A percentile compares a stretch with the other conserved stretches of the same genome.
phyloP scores from a whole-genome alignment of 1,139 yeast species.

The Diutina siamensis region DNA sequence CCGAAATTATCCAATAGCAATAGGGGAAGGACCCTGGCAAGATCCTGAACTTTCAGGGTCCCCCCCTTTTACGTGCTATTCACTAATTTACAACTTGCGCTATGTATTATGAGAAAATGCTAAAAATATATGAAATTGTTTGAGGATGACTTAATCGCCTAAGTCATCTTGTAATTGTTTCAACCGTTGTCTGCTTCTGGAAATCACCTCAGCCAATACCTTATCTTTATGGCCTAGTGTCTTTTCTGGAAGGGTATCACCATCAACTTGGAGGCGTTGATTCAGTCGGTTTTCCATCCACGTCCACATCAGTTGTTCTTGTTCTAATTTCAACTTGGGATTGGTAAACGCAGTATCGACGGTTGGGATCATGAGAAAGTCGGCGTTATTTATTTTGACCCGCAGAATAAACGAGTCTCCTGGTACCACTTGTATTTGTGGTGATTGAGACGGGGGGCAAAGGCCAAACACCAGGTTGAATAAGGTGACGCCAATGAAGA shows the following conservation, averaged over 20 bases:
- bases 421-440: slow-evolving; percentile 3
- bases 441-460: neutral
- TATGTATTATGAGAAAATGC: no score
- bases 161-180: neutral
- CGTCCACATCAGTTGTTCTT: neutral
- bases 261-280: neutral
- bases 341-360: neutral
- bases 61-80: no score
- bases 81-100: no score
- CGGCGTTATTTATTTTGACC: neutral
- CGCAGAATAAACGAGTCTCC: neutral
- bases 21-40: no score
- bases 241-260: neutral
- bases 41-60: no score
- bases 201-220: slow-evolving; percentile 1
- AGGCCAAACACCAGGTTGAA: neutral
- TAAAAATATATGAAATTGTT: no score
- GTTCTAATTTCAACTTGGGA: neutral
- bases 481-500: neutral
- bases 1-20: no score
- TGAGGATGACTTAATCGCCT: neutral
- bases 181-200: neutral
- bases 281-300: slow-evolving; percentile 3
- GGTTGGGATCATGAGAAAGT: neutral
- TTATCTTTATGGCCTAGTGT: neutral